Base-by-base conservation (phyloP, 1,139 yeast species). In the Lodderomyces pseudojiufengensis region DNA sequence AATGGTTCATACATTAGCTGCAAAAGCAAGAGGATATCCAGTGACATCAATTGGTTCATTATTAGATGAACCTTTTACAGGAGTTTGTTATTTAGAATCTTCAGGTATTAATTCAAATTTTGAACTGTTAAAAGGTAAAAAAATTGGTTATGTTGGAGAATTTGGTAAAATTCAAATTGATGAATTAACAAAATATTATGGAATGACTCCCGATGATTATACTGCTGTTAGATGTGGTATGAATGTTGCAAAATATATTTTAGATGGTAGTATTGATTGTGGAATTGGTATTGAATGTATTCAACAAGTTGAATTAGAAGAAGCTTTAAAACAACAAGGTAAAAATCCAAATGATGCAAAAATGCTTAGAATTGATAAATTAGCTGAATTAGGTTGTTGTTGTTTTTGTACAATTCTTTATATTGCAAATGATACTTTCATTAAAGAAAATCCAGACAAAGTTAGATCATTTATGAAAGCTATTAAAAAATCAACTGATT, bases 191-290 rank as follows among this genome's bases (percentile, higher is more conserved):
- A 66, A 70, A 45, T 73, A 73, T 53, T 73, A 68, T 45, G 78
- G 78, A 26, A 71, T 74, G 78, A 65, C 65, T 24, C 78, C 78
- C 16, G 61, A 61, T 27, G 80, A 75, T 51, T 75, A 74, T 52
- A 73, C 78, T 36, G 77, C 80, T n/a, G 76, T 75, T 34, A 64
- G 80, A 52, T 73, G 79, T 47, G 80, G 80, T 35, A 75, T 75
- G 80, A 75, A 75, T 47, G 79, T 75, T 34, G 77, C 80, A 40
- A 73, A 72, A 49, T 67, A 66, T 47, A 73, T 75, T 47, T 69
- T 75, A 39, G 76, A 73, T 40, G 80, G 78, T 26, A 61, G 65
- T 44, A 73, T 75, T 37, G 78, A 75, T 51, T 79, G 79, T 38
- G 80, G 80, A 38, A 68, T 74, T 50, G 80, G 80, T 46, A 71